A percentile compares a stretch with the other conserved stretches of the same genome.
phyloP scores from a whole-genome alignment of 306 rosid genomes.

The Quercus rubra region DNA sequence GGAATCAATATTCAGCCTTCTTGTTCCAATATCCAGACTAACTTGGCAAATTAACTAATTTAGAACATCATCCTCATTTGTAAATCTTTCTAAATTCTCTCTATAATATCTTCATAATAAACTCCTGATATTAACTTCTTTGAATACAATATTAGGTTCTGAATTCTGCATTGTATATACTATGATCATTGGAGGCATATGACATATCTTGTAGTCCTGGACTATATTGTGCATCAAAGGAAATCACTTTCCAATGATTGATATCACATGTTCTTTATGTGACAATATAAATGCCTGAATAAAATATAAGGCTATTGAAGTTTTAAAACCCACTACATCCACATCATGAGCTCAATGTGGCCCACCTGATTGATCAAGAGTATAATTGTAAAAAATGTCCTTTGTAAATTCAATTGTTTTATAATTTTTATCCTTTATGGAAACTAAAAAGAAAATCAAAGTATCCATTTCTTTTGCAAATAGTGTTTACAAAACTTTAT shows the following conservation, averaged over 20 bases:
- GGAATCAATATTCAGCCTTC: no score
- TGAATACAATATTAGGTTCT: background rate
- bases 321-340: background rate
- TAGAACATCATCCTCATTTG: no score
- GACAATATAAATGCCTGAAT: background rate
- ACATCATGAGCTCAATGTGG: background rate
- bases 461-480: background rate
- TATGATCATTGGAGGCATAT: background rate
- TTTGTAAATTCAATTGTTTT: background rate
- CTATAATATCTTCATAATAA: background rate
- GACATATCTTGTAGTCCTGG: no score
- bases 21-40: no score
- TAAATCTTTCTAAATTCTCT: background rate
- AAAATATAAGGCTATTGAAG: background rate
- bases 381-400: background rate
- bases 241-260: background rate
- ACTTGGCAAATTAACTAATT: no score
- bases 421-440: background rate
- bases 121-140: background rate
- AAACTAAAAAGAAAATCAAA: background rate
- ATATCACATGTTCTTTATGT: background rate
- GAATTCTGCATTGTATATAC: background rate
- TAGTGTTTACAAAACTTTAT: background rate
- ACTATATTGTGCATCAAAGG: background rate
- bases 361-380: background rate